Percentiles rank a stretch among this genome's conserved stretches.
These are phyloP conservation scores for Talaromyces sp. DNA, from an alignment of 2,329 filamentous ascomycete species.

Conservation along the genomic window DNA sequence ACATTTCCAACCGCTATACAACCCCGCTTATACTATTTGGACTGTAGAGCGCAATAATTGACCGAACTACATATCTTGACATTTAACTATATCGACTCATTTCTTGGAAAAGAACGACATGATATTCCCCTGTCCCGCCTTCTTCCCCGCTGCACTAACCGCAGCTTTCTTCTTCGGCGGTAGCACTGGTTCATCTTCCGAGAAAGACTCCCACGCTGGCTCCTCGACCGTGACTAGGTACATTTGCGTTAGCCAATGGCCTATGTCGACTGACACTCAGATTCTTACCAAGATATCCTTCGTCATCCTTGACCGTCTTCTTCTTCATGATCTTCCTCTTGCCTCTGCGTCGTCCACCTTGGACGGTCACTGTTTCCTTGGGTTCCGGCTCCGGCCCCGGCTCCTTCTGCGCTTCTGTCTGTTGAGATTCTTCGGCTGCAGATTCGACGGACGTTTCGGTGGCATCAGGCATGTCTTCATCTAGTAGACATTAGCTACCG, in stretches of 20 bases:
- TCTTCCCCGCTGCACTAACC: slow-evolving; percentile 55
- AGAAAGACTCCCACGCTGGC: slow-evolving; percentile 84
- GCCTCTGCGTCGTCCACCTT: slow-evolving; percentile 68
- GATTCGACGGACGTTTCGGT: slow-evolving; percentile 31
- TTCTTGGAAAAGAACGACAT: slow-evolving; percentile 93
- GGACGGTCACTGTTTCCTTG: slow-evolving; percentile 50
- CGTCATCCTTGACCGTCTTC: slow-evolving; percentile 79
- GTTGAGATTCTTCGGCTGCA: slow-evolving; percentile 36
- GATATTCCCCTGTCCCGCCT: slow-evolving; percentile 66
- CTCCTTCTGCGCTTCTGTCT: slow-evolving; percentile 35
- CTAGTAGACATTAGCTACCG: slow-evolving; percentile 31
- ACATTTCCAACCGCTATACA: neutral
- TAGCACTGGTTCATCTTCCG: slow-evolving; percentile 71
- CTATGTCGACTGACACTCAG: neutral
- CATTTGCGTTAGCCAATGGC: slow-evolving; percentile 10
- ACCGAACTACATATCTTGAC: neutral
- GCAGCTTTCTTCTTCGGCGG: slow-evolving; percentile 47
- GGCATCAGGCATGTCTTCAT: slow-evolving; percentile 60
- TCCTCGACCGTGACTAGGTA: slow-evolving; percentile 79
- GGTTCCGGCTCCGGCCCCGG: slow-evolving; percentile 47
- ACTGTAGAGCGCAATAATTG: too few species aligned
- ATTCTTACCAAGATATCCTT: slow-evolving; percentile 78
- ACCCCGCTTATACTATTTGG: neutral
- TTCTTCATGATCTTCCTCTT: slow-evolving; percentile 81
- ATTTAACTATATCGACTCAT: slow-evolving; percentile 31